Evolutionary conservation across 2,329 filamentous ascomycete genomes (phyloP), one percentile per base, ranked within the genome.

Genomic region (Fusarium pseudocircinatum): DNA sequence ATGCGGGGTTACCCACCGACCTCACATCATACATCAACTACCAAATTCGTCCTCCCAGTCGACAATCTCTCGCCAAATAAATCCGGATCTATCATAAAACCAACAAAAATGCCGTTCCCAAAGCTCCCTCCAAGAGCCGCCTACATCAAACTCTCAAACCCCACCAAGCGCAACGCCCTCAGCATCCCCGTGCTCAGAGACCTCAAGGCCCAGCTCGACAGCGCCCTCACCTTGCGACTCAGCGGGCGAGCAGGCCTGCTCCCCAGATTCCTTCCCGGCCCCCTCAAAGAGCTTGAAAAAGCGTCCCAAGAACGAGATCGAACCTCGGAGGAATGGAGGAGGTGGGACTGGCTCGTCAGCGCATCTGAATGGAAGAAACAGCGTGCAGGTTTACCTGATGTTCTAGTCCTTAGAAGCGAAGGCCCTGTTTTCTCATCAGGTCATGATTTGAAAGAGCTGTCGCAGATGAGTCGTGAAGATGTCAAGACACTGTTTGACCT

Each of bases 351-450:
- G 76, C 65, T 78, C 1, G 57, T 78, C 28, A 56, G 69, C 20
- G 67, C 76, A 2, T 43, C 56, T 3, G 72, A 76, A 40, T 78
- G 76, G 76, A 72, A 37, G 32, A 68, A 39, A 28, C 73, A 76
- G n/a, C 70, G 76, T 3, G 64, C 30, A 4, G 73, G 72, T 1
- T 16, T 77, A 7, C 76, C 76, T 2, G 58, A 77, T 46, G 63
- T 78, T 1, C 24, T 78, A 1, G 76, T 78, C 6, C 46, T 78
- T 11, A 67, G 76, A 0, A 77, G 76, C 24, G 76, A 78, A 7
- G 75, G 75, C 0, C 73, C 73, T 0, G 76, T 78, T 0, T 78
- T 78, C 20, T 77, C 73, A 2, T 77, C 76, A 0, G 76, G 76
- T 0, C 76, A 78, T 42, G 76, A 78, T 28, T 47, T 78, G 6